Conservation (phyloP, 2,329 filamentous ascomycete genomes). For the Eutypella sp. region DNA sequence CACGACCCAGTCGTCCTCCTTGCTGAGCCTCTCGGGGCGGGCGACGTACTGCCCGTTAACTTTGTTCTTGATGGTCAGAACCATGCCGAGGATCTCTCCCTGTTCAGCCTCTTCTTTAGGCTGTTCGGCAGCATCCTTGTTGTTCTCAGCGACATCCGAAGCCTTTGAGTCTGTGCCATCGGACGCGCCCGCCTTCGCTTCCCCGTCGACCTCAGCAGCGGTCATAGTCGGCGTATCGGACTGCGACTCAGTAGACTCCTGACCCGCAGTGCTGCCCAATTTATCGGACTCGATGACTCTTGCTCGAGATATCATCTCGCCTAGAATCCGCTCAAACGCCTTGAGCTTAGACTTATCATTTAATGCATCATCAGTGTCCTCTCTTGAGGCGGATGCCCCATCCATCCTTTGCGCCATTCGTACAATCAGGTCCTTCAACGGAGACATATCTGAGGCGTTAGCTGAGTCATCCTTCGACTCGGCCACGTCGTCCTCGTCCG, state of each 20-base stretch:
- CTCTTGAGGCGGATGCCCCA: conserved; percentile 16
- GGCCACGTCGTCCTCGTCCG: conserved; percentile 8
- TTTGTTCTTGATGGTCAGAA: conserved; percentile 65
- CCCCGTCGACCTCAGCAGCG: not conserved
- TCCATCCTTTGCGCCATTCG: conserved; percentile 44
- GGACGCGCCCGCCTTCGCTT: not conserved
- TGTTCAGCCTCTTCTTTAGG: conserved; percentile 6
- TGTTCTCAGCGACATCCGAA: not conserved
- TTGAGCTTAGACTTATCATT: conserved; percentile 36
- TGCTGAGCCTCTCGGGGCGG: conserved; percentile 50
- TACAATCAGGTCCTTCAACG: conserved; percentile 43
- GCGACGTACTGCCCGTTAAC: conserved; percentile 61
- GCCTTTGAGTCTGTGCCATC: conserved; percentile 2
- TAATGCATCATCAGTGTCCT: conserved; percentile 18
- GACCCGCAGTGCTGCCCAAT: conserved; percentile 1
- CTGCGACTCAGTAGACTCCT: conserved; percentile 1
- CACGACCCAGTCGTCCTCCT: conserved; percentile 58
- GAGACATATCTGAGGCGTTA: conserved; percentile 30
- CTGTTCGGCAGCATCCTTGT: not conserved
- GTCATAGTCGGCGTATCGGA: not conserved
- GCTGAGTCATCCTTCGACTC: conserved; percentile 12
- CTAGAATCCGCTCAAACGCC: conserved; percentile 47
- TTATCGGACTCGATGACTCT: conserved; percentile 14
- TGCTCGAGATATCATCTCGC: conserved; percentile 39
- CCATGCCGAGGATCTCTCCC: conserved; percentile 59